Base-by-base conservation (phyloP, 2,329 filamentous ascomycete genomes). In the Didymella segeticola region DNA sequence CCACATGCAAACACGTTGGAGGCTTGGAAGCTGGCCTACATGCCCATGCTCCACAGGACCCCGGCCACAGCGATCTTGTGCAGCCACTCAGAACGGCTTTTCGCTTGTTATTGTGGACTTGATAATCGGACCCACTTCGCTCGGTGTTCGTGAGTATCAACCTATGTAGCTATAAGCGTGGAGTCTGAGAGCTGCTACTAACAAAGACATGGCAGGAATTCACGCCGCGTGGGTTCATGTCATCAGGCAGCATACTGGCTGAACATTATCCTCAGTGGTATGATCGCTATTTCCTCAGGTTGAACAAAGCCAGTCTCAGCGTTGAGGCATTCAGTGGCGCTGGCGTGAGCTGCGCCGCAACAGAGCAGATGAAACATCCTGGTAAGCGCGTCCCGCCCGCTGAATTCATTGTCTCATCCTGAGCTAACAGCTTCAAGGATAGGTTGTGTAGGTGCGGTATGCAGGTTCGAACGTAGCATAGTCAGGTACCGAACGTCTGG, bases 401-500 rank as follows among this genome's bases (percentile, higher is more conserved):
- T 53, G 51, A 46, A 17, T 57, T 55, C 58, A 56, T 65, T 64
- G 58, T 61, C 61, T 49, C 27, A 43, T 39, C 23, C 37, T 53
- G 46, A 43, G 48, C 50, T 57, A 56, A 55, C 22, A 30, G 17
- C 41, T 26, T 46, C 41, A 54, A 43, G 48, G 34, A 43, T 33
- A 50, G 54, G 52, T 56, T 56, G 47, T 54, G 53, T 57, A 52
- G 12, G 49, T 43, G 49, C 42, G 50, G 52, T 54, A 53, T 56
- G 41, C 47, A 25, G 15, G 38, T 37, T 57, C 50, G 25, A 53
- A 47, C 37, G 43, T 23, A 51, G 58, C 20, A 58, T 55, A 57
- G 43, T 50, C 47, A 64, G 47, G 55, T 60, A 64, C 62, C 64
- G 57, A 43, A 36, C 8, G 19, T 22, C 47, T 62, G 62, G 61